A percentile compares a stretch with the other conserved stretches of the same genome.
Conservation (phyloP, 768 basidiomycete genomes). For the Phaeotremella fagi region DNA sequence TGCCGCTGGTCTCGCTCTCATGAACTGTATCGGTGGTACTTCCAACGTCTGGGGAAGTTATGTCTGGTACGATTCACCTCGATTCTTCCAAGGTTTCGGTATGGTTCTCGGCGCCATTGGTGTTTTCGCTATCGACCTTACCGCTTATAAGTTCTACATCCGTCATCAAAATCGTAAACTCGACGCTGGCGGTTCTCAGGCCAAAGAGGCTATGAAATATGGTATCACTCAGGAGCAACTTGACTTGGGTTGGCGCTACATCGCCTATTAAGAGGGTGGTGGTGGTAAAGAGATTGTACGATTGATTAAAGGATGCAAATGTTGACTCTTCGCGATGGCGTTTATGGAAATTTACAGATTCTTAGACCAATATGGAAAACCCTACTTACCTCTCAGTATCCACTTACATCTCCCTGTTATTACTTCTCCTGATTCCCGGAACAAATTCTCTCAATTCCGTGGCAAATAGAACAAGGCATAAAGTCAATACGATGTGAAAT, state of each 20-base stretch:
- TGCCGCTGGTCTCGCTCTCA: slow-evolving; percentile 20
- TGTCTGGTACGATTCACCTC: slow-evolving; percentile 4
- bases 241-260: slow-evolving; percentile 33
- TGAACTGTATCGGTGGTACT: slow-evolving; percentile 21
- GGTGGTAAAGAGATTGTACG: slow-evolving; percentile 2
- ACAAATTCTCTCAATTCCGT: no score
- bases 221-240: slow-evolving; percentile 33
- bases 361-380: no score
- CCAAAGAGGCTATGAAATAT: slow-evolving; percentile 16
- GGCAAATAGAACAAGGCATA: no score
- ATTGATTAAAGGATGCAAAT: no score
- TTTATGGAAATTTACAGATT: no score
- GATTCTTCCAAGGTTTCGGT: slow-evolving; percentile 4
- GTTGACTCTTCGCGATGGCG: no score
- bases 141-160: slow-evolving; percentile 14
- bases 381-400: no score
- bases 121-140: slow-evolving; percentile 1
- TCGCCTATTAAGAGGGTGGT: slow-evolving; percentile 5
- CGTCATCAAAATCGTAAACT: slow-evolving; percentile 15
- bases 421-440: no score
- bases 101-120: slow-evolving; percentile 4
- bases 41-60: slow-evolving; percentile 19
- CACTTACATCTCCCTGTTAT: no score
- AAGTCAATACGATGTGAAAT: no score
- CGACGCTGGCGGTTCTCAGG: slow-evolving; percentile 21